These are phyloP conservation scores for Yamagishiella unicocca DNA, from an alignment of 139 green algal species.

Conservation along the genomic window DNA sequence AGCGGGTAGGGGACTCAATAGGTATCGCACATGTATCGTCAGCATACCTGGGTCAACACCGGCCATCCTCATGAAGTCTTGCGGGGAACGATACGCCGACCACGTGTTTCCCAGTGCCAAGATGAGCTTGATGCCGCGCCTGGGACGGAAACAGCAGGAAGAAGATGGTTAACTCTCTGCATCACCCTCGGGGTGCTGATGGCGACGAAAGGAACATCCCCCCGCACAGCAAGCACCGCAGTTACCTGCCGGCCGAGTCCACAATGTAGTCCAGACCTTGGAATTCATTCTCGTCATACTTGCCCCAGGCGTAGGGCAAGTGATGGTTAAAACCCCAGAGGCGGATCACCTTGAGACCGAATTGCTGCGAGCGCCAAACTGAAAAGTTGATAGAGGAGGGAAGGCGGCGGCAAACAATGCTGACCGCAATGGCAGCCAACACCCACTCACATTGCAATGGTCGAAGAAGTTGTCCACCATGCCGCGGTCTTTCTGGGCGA, in stretches of 20 bases:
- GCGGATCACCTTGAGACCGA: slow-evolving; percentile 29
- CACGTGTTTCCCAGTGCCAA: slow-evolving; percentile 47
- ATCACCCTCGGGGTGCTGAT: no score
- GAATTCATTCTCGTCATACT: slow-evolving; percentile 38
- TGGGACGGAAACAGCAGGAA: no score
- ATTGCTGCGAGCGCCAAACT: not conserved
- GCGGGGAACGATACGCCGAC: slow-evolving; percentile 42
- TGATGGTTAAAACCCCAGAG: slow-evolving; percentile 30
- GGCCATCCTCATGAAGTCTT: slow-evolving; percentile 37
- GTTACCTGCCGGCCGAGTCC: slow-evolving; percentile 22
- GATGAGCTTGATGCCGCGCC: slow-evolving; percentile 30
- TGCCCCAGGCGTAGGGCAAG: slow-evolving; percentile 41
- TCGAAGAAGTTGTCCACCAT: slow-evolving; percentile 35
- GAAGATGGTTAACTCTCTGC: no score
- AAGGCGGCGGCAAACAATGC: not conserved
- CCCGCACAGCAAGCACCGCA: no score
- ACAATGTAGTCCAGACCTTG: slow-evolving; percentile 39
- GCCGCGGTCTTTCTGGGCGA: slow-evolving; percentile 3
- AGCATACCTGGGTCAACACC: slow-evolving; percentile 23
- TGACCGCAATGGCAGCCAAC: no score
- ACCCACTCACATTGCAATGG: not conserved
- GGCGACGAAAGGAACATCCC: no score
- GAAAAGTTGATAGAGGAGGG: not conserved
- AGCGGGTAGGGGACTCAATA: no score
- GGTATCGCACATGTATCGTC: no score